phyloP scores from a whole-genome alignment of 352 stramenopile genomes.

The Phytophthora fragariaefolia region DNA sequence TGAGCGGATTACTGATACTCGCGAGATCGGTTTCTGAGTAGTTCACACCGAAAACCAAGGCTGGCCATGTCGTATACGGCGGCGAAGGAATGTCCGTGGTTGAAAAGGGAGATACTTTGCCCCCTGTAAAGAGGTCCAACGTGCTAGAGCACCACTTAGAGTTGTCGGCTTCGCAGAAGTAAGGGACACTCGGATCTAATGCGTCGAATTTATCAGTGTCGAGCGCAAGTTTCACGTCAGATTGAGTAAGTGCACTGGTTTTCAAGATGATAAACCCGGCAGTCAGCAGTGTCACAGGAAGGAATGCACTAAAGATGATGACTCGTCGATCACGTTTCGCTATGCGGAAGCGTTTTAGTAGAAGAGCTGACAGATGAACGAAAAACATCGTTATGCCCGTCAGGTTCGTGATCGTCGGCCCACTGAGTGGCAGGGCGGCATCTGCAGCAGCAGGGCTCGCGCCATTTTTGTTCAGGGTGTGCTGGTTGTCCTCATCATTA shows the following conservation, averaged over 20 bases:
- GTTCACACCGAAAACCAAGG: constrained; percentile 43
- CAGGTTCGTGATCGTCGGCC: constrained; percentile 32
- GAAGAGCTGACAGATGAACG: constrained; percentile 86
- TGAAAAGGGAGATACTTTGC: constrained; percentile 33
- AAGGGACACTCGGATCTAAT: constrained; percentile 40
- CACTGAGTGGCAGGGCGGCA: constrained; percentile 3
- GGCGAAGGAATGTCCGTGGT: constrained; percentile 39
- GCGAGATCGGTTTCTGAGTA: constrained; percentile 37
- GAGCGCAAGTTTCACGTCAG: constrained; percentile 55
- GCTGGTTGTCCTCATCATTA: constrained; percentile 54
- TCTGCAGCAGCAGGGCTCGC: background rate
- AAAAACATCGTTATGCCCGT: constrained; percentile 66
- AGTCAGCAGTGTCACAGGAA: constrained; percentile 85
- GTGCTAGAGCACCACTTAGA: constrained; percentile 57
- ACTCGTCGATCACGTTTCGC: constrained; percentile 93
- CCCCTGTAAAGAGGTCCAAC: constrained; percentile 46
- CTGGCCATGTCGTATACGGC: constrained; percentile 39
- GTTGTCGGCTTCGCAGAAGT: constrained; percentile 56
- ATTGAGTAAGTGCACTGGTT: constrained; percentile 54
- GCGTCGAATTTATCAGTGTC: constrained; percentile 42
- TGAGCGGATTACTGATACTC: constrained; percentile 23
- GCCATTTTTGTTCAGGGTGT: constrained; percentile 54
- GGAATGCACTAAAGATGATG: constrained; percentile 77
- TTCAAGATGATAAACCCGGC: constrained; percentile 83
- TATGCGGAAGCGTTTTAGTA: constrained; percentile 91